Base-by-base conservation (phyloP, 768 basidiomycete species). In the Amylocystis lapponica region DNA sequence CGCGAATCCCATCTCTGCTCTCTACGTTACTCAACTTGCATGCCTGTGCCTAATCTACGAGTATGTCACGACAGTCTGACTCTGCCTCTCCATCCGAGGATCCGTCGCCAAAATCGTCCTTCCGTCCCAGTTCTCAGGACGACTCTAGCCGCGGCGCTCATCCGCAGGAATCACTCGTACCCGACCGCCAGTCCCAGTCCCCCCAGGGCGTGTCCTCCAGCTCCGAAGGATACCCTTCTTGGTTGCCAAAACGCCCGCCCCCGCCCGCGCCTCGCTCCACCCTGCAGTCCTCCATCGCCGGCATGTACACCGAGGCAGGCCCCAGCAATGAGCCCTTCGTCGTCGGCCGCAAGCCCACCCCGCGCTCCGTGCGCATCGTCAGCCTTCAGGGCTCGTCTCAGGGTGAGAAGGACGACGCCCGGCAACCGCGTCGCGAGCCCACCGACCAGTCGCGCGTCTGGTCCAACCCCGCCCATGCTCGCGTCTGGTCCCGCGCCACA, bases 311-410 rank as follows among this genome's bases (percentile, higher is more conserved):
- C 49, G 61, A 66, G 14, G 54, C 63, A 5, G 55, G 62, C 5
- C 59, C 65, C 10, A 54, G 51, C 43, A 42, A 45, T 27, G 46
- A 57, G 14, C 66, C 65, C 13, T 65, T 66, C 39, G 42, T 69
- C 5, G 74, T 79, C 25, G 88, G 87, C n/a, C 74, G 88, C 30
- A 85, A 79, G 52, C 75, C 88, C 1, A 86, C 86, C 0, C 83
- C 86, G 17, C 81, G 87, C 22, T 87, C 85, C 2, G 83, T 91
- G 13, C 79, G 88, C 48, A 86, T 91, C 44, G 83, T 90, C 53
- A 83, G 77, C 49, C 63, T 87, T 37, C 76, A 81, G 51, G 72
- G 81, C 43, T 65, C 72, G 21, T 58, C 61, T 13, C 61, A 66
- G 16, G 63, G 57, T 16, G 66, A 59, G 37, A 69, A 66, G 45